Evolutionary conservation across 306 rosid species (phyloP).

Genomic region (Hylodesmum podocarpum): DNA sequence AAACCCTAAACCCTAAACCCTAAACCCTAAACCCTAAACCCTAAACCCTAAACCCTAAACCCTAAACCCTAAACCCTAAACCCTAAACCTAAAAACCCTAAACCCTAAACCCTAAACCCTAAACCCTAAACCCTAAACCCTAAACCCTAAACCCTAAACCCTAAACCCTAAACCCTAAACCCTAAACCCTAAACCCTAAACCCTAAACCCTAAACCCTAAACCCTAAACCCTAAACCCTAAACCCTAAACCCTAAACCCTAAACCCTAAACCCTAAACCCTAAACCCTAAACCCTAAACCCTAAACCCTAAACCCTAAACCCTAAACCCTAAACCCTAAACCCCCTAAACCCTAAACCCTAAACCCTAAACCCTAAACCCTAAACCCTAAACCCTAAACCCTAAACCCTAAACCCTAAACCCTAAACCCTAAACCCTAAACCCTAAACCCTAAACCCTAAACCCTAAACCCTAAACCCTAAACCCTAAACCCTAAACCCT

Average conservation of each 20-base stretch:
- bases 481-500: no score
- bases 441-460: no score
- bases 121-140: neutral
- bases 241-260: neutral
- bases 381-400: no score
- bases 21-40: neutral
- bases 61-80: neutral
- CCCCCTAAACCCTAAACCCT: neutral
- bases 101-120: neutral
- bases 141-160: neutral
- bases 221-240: neutral
- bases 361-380: no score
- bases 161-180: neutral
- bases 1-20: neutral
- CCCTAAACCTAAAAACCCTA: neutral
- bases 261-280: neutral
- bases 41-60: neutral
- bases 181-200: neutral
- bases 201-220: neutral
- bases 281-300: neutral
- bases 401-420: no score
- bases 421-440: no score
- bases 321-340: neutral
- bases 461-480: no score
- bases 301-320: neutral